Conservation (phyloP, 495 filamentous ascomycete genomes). For the Trichoderma asperelloides region DNA sequence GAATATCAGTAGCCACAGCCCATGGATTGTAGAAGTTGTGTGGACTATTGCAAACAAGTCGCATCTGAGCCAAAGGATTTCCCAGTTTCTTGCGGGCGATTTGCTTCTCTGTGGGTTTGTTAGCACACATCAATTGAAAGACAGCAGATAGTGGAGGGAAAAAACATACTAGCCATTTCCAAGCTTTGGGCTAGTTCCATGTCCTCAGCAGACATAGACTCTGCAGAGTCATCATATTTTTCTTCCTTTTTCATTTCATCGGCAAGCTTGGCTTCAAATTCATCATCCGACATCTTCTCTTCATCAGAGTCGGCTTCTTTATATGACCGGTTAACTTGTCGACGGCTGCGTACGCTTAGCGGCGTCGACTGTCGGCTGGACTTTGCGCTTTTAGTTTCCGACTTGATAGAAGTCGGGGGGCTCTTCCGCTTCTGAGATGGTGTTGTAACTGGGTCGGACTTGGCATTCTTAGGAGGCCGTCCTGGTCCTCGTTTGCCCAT, state of each 20-base stretch:
- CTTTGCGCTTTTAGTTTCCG: slow-evolving; percentile 57
- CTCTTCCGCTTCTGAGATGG: slow-evolving; percentile 32
- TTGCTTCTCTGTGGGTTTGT: slow-evolving; percentile 50
- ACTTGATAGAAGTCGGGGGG: slow-evolving; percentile 22
- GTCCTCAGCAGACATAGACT: slow-evolving; percentile 44
- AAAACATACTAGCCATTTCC: slow-evolving; percentile 61
- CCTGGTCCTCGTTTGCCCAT: slow-evolving; percentile 33
- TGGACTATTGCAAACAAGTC: slow-evolving; percentile 83
- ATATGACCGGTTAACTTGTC: slow-evolving; percentile 31
- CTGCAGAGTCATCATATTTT: slow-evolving; percentile 40
- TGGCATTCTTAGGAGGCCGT: slow-evolving; percentile 14
- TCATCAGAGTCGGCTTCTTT: slow-evolving; percentile 41
- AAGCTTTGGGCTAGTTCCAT: slow-evolving; percentile 61
- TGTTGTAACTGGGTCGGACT: background rate
- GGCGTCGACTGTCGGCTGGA: slow-evolving; percentile 66
- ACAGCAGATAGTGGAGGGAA: background rate
- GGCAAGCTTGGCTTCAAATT: slow-evolving; percentile 62
- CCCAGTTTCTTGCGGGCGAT: slow-evolving; percentile 88
- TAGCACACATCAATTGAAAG: background rate
- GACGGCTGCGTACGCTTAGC: slow-evolving; percentile 37
- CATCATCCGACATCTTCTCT: slow-evolving; percentile 66
- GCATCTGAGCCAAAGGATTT: slow-evolving; percentile 88
- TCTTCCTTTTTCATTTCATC: slow-evolving; percentile 43
- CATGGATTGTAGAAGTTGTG: slow-evolving; percentile 98
- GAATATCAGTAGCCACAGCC: slow-evolving; percentile 38